Evolutionary conservation across 345 rosid genomes (phyloP).

Genomic region (Eutrema yunnanense): DNA sequence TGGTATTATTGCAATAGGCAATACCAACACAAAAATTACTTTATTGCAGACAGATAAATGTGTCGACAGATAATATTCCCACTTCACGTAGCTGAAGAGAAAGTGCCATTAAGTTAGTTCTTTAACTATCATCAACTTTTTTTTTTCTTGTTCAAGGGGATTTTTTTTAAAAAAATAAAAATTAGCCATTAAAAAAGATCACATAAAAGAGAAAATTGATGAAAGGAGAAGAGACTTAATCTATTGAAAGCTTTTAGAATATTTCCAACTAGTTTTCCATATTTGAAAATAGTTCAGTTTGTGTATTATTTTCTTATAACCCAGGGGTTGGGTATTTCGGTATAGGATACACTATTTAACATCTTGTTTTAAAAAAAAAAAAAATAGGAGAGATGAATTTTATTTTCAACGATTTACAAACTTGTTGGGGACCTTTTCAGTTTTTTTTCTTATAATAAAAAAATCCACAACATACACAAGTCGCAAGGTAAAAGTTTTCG

Average conservation of each 20-base stretch:
- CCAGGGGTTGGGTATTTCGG: background rate
- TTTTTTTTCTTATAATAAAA: background rate
- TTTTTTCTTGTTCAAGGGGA: background rate
- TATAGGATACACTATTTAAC: background rate
- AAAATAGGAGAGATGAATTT: background rate
- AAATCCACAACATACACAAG: no score
- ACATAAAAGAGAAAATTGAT: no score
- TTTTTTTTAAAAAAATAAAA: no score
- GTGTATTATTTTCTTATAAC: background rate
- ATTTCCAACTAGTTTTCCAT: conserved; percentile 7
- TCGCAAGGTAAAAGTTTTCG: no score
- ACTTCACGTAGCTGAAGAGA: conserved; percentile 1
- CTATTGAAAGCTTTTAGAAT: background rate
- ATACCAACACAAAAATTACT: conserved; percentile 21
- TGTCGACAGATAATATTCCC: conserved; percentile 17
- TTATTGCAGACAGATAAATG: conserved; percentile 2
- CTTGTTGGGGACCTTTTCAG: background rate
- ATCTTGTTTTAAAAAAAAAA: background rate
- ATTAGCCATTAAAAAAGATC: no score
- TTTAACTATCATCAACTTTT: conserved; percentile 18
- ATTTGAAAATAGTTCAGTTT: background rate
- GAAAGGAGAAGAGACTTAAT: no score
- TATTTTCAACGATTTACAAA: background rate
- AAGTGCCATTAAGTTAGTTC: conserved; percentile 22
- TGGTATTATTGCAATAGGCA: conserved; percentile 20